A percentile compares a stretch with the other conserved stretches of the same genome.
These are phyloP conservation scores for Liquidambar formosana DNA, from an alignment of 164 flowering plant species.

Conservation along the genomic window DNA sequence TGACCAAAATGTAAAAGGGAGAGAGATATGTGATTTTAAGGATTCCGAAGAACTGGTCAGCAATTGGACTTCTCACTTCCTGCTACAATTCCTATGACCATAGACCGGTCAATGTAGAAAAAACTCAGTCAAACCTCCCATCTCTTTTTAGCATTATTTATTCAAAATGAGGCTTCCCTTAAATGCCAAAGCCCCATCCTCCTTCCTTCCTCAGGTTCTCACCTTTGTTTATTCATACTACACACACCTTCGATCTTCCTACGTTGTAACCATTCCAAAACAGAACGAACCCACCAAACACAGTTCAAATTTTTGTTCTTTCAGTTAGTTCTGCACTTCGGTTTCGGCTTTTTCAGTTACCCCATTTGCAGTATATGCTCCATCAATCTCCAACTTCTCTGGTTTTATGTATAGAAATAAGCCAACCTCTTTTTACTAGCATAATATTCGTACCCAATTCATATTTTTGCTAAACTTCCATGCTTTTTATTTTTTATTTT, in stretches of 20 bases:
- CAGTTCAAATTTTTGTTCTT: not conserved
- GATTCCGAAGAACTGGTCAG: conserved; percentile 33
- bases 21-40: too few species aligned
- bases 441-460: too few species aligned
- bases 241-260: too few species aligned
- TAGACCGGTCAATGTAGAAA: conserved; percentile 38
- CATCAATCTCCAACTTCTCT: too few species aligned
- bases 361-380: not conserved
- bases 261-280: not conserved
- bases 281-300: not conserved
- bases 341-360: not conserved
- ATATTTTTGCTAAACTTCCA: not conserved
- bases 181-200: conserved; percentile 1
- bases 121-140: conserved; percentile 33
- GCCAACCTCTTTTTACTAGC: too few species aligned
- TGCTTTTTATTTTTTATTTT: too few species aligned
- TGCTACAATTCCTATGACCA: conserved; percentile 31
- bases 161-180: conserved; percentile 9
- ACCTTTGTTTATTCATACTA: too few species aligned
- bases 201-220: conserved; percentile 3
- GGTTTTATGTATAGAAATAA: too few species aligned
- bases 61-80: conserved; percentile 25
- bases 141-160: not conserved
- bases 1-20: too few species aligned
- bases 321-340: too few species aligned